Conservation (phyloP, 768 basidiomycete genomes). For the Boletus edulis region DNA sequence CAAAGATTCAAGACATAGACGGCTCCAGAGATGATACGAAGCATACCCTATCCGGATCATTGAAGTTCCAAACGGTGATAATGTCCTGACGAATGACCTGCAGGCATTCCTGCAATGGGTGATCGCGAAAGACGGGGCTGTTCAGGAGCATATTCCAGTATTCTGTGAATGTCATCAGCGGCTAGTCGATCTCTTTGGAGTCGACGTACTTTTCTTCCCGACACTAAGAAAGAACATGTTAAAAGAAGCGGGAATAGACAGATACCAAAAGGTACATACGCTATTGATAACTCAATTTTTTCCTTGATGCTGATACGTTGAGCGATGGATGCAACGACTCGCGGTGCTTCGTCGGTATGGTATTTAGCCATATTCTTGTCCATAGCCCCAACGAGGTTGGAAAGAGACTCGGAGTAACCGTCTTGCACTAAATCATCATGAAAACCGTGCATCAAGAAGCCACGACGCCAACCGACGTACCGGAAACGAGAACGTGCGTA, state of each 20-base stretch:
- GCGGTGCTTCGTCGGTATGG: conserved; percentile 7
- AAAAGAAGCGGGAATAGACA: not conserved
- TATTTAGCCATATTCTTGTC: conserved; percentile 2
- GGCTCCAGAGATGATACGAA: too few relatives aligned
- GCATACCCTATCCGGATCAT: conserved; percentile 3
- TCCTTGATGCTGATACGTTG: conserved; percentile 14
- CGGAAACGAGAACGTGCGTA: conserved; percentile 1
- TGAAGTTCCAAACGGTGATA: conserved; percentile 10
- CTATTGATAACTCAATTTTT: conserved; percentile 11
- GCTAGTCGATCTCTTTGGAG: too few relatives aligned
- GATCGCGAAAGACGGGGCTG: conserved; percentile 2
- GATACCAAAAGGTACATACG: not conserved
- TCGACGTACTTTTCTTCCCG: conserved; percentile 11
- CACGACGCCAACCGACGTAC: not conserved
- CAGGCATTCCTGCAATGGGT: conserved; percentile 7
- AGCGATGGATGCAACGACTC: conserved; percentile 10
- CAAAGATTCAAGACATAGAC: not conserved
- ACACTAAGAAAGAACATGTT: not conserved
- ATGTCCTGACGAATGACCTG: conserved; percentile 8
- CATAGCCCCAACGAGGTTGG: not conserved
- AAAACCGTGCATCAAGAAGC: not conserved
- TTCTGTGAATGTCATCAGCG: not conserved
- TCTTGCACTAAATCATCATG: conserved; percentile 1
- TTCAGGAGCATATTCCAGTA: conserved; percentile 11
- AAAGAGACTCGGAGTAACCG: conserved; percentile 1